phyloP scores from a whole-genome alignment of 2,329 filamentous ascomycete species.

The Colletotrichum sp. region DNA sequence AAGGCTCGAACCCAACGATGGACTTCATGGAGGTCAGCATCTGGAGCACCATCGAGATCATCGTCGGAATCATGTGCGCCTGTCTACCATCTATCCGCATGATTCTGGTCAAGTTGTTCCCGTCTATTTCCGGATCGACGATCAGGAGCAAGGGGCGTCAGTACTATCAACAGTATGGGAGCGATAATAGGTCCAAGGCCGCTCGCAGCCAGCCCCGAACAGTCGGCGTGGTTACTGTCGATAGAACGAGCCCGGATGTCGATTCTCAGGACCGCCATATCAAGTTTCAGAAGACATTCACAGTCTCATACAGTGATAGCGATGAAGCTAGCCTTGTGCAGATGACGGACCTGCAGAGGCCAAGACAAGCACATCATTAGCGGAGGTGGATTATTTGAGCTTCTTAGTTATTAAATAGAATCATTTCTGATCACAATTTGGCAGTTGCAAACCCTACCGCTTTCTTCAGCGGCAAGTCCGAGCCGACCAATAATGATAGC shows the following conservation, averaged over 20 bases:
- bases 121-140: slow-evolving; percentile 22
- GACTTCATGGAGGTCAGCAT: slow-evolving; percentile 27
- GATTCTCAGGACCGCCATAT: slow-evolving; percentile 25
- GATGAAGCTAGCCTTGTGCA: slow-evolving; percentile 37
- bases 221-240: not conserved
- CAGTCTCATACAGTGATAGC: slow-evolving; percentile 34
- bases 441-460: not conserved
- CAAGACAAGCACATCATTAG: not conserved
- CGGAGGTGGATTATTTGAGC: not conserved
- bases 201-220: not conserved
- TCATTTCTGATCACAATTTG: not conserved
- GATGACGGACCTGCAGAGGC: slow-evolving; percentile 28
- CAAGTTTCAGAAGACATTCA: slow-evolving; percentile 36
- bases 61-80: slow-evolving; percentile 39
- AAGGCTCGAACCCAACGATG: slow-evolving; percentile 26
- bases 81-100: slow-evolving; percentile 36
- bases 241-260: not conserved
- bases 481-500: not conserved
- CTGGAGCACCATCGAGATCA: slow-evolving; percentile 41
- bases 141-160: slow-evolving; percentile 16
- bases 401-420: not conserved
- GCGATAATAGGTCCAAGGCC: not conserved
- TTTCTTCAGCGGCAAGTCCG: not conserved
- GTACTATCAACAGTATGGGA: slow-evolving; percentile 20
- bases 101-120: slow-evolving; percentile 35